Conservation (phyloP, 2,329 filamentous ascomycete species). For the Hypomyces rosellus region DNA sequence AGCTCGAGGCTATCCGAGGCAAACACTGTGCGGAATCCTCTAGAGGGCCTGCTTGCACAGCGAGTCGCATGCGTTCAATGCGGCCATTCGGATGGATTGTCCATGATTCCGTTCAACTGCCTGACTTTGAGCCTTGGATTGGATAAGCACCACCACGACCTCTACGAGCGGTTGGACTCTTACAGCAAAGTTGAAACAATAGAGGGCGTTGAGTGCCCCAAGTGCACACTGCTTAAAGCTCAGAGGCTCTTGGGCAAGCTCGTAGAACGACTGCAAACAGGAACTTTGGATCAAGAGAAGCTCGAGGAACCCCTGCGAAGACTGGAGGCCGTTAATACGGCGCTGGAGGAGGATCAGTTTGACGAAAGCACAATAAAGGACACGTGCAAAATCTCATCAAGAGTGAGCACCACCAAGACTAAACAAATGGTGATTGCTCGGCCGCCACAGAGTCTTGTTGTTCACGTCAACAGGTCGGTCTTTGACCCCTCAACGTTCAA, state of each 20-base stretch:
- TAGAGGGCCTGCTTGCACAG: constrained; percentile 84
- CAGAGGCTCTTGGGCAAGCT: constrained; percentile 43
- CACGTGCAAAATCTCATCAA: constrained; percentile 59
- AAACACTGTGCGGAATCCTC: constrained; percentile 57
- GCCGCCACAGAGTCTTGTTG: constrained; percentile 69
- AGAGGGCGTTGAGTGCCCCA: constrained; percentile 82
- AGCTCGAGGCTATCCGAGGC: constrained; percentile 32
- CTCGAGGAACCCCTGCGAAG: constrained; percentile 48
- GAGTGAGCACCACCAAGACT: constrained; percentile 75
- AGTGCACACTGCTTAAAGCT: constrained; percentile 70
- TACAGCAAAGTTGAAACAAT: constrained; percentile 83
- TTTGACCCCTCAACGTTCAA: constrained; percentile 79
- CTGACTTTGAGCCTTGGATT: constrained; percentile 75
- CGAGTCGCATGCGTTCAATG: constrained; percentile 82
- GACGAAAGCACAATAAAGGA: constrained; percentile 59
- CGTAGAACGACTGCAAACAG: constrained; percentile 33
- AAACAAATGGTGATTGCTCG: constrained; percentile 82
- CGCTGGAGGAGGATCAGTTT: constrained; percentile 74
- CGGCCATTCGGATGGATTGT: constrained; percentile 80
- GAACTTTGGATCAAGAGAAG: constrained; percentile 37
- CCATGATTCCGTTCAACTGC: constrained; percentile 90
- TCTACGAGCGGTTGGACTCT: constrained; percentile 74
- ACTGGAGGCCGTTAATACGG: constrained; percentile 60
- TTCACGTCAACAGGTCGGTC: constrained; percentile 88
- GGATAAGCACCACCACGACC: constrained; percentile 54